phyloP scores from a whole-genome alignment of 108 stramenopile genomes.

The Cylindrotheca fusiformis region DNA sequence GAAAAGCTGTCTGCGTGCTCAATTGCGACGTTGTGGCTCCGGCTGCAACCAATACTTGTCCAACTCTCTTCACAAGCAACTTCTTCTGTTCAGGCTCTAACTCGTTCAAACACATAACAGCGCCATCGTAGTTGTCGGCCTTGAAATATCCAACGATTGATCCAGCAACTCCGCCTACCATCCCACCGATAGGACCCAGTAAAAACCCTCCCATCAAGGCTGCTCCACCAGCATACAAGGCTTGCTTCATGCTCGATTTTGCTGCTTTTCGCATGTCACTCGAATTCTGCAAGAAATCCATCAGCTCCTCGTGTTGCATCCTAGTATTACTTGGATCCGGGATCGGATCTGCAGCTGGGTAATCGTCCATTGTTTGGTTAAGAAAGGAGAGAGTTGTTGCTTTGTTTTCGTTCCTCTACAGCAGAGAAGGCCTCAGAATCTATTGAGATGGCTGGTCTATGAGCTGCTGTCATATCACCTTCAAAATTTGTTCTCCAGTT shows the following conservation, averaged over 20 bases:
- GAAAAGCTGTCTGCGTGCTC: conserved; percentile 26
- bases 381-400: too few species aligned
- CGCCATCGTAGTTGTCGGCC: conserved; percentile 61
- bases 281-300: conserved; percentile 41
- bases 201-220: conserved; percentile 52
- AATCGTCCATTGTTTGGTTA: conserved; percentile 45
- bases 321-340: conserved; percentile 28
- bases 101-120: conserved; percentile 32
- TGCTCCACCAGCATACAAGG: conserved; percentile 38
- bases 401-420: too few species aligned
- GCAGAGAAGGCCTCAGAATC: too few species aligned
- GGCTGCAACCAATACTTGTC: conserved; percentile 40
- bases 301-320: conserved; percentile 27
- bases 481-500: too few species aligned
- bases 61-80: conserved; percentile 35
- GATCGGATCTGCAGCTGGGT: conserved; percentile 46
- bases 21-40: conserved; percentile 37
- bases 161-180: conserved; percentile 61
- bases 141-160: conserved; percentile 44
- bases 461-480: too few species aligned
- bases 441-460: too few species aligned
- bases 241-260: conserved; percentile 44
- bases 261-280: conserved; percentile 50
- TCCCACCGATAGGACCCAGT: conserved; percentile 58
- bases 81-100: conserved; percentile 32